Percentiles rank a stretch among this genome's conserved stretches.
phyloP scores from a whole-genome alignment of 139 green algal genomes.

The Volvox africanus region DNA sequence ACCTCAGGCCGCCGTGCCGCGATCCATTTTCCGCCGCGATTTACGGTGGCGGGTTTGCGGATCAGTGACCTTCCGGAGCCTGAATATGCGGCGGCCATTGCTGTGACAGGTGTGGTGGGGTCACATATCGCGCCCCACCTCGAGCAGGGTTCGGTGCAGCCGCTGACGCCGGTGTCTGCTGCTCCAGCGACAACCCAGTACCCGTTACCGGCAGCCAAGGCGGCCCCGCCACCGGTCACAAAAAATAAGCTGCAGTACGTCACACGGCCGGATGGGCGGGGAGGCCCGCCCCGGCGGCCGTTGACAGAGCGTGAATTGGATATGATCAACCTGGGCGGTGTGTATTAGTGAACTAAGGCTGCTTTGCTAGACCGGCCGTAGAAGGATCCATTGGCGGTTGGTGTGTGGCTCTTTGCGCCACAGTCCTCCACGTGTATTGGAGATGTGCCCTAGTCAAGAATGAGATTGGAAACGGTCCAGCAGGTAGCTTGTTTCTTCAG shows the following conservation, averaged over 20 bases:
- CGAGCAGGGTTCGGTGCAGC: not conserved
- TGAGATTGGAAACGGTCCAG: no score
- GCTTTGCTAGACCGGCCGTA: no score
- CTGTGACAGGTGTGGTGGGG: not conserved
- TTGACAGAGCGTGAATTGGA: conserved; percentile 46
- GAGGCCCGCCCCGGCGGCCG: conserved; percentile 19
- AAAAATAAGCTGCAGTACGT: conserved; percentile 38
- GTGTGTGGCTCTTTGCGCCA: no score
- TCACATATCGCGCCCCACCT: not conserved
- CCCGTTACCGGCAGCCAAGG: not conserved
- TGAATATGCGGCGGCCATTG: conserved; percentile 36
- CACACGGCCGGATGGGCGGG: conserved; percentile 22
- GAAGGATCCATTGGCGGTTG: no score
- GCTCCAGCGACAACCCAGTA: not conserved
- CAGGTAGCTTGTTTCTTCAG: no score
- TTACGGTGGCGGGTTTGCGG: conserved; percentile 46
- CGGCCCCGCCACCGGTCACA: not conserved
- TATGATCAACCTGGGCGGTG: conserved; percentile 49
- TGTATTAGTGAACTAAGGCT: not conserved
- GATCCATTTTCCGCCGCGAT: conserved; percentile 60
- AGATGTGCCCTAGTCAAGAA: no score
- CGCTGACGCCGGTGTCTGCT: not conserved
- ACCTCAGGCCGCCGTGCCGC: not conserved
- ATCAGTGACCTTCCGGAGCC: conserved; percentile 57
- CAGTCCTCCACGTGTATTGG: no score